Conservation (phyloP, 2,329 filamentous ascomycete species). For the Botrytis elliptica region DNA sequence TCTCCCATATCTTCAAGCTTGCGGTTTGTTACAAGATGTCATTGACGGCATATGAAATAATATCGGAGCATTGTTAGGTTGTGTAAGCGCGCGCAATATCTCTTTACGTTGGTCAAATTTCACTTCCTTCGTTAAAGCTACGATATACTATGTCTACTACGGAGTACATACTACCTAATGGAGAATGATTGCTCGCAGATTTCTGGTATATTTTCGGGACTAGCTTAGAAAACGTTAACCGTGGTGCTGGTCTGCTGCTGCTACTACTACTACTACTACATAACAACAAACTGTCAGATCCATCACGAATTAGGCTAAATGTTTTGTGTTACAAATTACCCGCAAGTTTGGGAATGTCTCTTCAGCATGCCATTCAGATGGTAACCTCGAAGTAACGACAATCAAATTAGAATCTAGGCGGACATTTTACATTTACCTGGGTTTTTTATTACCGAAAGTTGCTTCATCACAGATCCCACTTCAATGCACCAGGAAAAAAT, state of each 20-base stretch:
- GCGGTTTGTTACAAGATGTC: neutral
- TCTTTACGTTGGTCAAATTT: neutral
- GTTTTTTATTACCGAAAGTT: neutral
- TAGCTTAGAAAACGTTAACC: neutral
- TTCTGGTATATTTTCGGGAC: neutral
- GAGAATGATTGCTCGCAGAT: neutral
- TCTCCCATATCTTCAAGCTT: neutral
- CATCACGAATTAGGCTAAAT: neutral
- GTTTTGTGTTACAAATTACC: slow-evolving; percentile 17
- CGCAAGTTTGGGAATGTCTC: slow-evolving; percentile 21
- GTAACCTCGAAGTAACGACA: neutral
- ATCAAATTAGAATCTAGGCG: slow-evolving; percentile 10
- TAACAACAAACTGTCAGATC: slow-evolving; percentile 12
- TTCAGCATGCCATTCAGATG: slow-evolving; percentile 8
- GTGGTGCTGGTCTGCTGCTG: neutral
- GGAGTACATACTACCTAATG: neutral
- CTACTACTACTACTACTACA: neutral
- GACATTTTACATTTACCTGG: neutral
- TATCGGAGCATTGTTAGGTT: neutral
- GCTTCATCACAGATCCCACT: slow-evolving; percentile 11
- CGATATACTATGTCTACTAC: neutral
- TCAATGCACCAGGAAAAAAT: neutral
- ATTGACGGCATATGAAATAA: neutral
- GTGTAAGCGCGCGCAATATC: slow-evolving; percentile 22
- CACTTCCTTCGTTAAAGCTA: neutral